Percentiles rank a stretch among this genome's conserved stretches.
Conservation (phyloP, 2,329 filamentous ascomycete genomes). For the Calonectria ilicicola region DNA sequence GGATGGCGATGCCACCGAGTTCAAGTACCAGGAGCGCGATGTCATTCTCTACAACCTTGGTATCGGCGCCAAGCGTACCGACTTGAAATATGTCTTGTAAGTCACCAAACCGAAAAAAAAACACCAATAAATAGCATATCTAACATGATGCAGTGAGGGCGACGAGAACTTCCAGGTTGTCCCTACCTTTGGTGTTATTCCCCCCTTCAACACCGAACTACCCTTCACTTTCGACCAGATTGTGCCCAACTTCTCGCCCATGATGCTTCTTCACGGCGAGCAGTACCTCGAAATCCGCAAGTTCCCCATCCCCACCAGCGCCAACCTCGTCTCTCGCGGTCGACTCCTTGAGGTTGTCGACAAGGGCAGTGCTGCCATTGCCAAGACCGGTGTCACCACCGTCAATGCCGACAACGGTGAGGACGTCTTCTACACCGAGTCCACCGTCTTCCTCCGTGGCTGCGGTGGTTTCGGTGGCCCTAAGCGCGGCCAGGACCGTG, state of each 20-base stretch:
- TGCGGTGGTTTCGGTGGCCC: constrained; percentile 90
- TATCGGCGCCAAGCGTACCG: constrained; percentile 89
- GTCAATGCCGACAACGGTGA: constrained; percentile 87
- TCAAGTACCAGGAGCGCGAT: constrained; percentile 87
- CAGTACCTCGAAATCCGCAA: constrained; percentile 96
- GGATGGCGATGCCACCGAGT: constrained; percentile 78
- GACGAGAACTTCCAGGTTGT: constrained; percentile 92
- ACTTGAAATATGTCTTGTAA: constrained; percentile 85
- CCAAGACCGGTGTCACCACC: constrained; percentile 84
- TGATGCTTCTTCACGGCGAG: constrained; percentile 99
- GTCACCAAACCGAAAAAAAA: constrained; percentile 28
- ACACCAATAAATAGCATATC: background rate
- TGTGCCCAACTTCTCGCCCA: constrained; percentile 95
- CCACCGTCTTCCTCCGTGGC: constrained; percentile 91
- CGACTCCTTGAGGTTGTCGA: constrained; percentile 94
- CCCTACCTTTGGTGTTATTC: constrained; percentile 96
- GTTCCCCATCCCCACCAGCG: constrained; percentile 90
- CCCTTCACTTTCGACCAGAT: constrained; percentile 86
- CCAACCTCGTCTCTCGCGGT: constrained; percentile 79
- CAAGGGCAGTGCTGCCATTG: constrained; percentile 90
- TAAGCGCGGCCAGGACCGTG: constrained; percentile 81
- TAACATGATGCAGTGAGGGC: constrained; percentile 71
- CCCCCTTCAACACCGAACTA: constrained; percentile 86
- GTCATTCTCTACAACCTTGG: constrained; percentile 96
- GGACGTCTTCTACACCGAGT: constrained; percentile 97